A percentile compares a stretch with the other conserved stretches of the same genome.
These are phyloP conservation scores for Lentinus brumalis DNA, from an alignment of 768 basidiomycete species.

Conservation along the genomic window DNA sequence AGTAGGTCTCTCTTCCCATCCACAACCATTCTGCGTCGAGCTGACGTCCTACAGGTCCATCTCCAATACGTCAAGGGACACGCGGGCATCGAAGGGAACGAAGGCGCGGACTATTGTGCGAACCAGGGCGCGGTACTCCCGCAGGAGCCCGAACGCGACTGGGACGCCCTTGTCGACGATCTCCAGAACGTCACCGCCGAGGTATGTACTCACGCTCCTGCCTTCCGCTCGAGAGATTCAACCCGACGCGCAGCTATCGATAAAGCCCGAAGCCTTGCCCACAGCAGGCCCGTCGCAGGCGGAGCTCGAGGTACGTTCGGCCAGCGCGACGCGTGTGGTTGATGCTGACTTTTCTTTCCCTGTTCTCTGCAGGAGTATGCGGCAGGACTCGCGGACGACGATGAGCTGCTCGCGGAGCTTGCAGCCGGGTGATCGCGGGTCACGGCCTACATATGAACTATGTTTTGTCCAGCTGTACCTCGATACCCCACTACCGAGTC, in stretches of 20 bases:
- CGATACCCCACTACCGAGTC: too few species aligned
- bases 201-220: background rate
- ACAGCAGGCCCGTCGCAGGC: background rate
- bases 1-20: too few species aligned
- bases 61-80: slow-evolving; percentile 83
- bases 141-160: slow-evolving; percentile 54
- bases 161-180: slow-evolving; percentile 38
- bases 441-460: too few species aligned
- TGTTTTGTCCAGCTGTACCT: too few species aligned
- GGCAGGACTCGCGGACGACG: background rate
- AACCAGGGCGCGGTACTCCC: slow-evolving; percentile 53
- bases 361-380: background rate
- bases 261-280: background rate
- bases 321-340: background rate
- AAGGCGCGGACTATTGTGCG: slow-evolving; percentile 79
- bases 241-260: background rate
- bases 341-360: background rate
- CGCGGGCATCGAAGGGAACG: slow-evolving; percentile 77
- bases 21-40: background rate
- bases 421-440: background rate
- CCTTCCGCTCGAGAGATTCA: background rate
- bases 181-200: background rate
- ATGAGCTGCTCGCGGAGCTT: background rate
- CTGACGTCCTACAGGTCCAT: slow-evolving; percentile 14
- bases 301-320: background rate